A percentile compares a stretch with the other conserved stretches of the same genome.
Evolutionary conservation across 768 basidiomycete genomes (phyloP).

Genomic region (Amanita molliuscula): DNA sequence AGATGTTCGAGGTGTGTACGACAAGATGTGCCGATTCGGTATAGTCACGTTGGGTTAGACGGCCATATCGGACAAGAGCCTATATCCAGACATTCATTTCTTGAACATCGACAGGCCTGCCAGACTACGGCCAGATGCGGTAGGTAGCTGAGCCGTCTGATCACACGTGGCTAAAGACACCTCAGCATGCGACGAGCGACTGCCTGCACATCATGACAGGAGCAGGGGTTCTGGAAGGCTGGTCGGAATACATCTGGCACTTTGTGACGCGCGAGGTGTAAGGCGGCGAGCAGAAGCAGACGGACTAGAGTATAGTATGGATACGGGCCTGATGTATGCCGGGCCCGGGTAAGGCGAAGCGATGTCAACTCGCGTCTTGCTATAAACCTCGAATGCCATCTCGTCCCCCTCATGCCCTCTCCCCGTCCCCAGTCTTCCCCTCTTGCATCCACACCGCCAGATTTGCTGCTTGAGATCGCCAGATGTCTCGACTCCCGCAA

Average conservation of each 20-base stretch:
- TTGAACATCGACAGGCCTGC: constrained; percentile 53
- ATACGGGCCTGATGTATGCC: neutral
- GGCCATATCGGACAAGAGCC: constrained; percentile 22
- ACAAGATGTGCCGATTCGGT: neutral
- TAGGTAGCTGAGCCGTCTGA: constrained; percentile 20
- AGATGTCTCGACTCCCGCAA: constrained; percentile 36
- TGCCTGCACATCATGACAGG: constrained; percentile 40
- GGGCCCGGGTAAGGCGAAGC: neutral
- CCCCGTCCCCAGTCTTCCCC: constrained; percentile 2
- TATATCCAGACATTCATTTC: constrained; percentile 47
- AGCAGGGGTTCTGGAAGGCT: constrained; percentile 38
- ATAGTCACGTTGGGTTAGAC: constrained; percentile 18
- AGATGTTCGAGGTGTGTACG: constrained; percentile 41
- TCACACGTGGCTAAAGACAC: neutral
- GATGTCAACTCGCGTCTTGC: neutral
- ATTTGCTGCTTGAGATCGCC: constrained; percentile 61
- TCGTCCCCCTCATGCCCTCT: neutral
- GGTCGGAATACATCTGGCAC: constrained; percentile 41
- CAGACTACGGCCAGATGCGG: constrained; percentile 54
- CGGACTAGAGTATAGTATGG: neutral
- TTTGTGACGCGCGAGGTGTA: constrained; percentile 22
- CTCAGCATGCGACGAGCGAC: constrained; percentile 31
- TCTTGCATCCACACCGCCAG: constrained; percentile 31
- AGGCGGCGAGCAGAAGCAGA: neutral
- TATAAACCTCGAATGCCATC: neutral